Conservation (phyloP, 176 grass and related monocot genomes). For the Aegilops speltoides region DNA sequence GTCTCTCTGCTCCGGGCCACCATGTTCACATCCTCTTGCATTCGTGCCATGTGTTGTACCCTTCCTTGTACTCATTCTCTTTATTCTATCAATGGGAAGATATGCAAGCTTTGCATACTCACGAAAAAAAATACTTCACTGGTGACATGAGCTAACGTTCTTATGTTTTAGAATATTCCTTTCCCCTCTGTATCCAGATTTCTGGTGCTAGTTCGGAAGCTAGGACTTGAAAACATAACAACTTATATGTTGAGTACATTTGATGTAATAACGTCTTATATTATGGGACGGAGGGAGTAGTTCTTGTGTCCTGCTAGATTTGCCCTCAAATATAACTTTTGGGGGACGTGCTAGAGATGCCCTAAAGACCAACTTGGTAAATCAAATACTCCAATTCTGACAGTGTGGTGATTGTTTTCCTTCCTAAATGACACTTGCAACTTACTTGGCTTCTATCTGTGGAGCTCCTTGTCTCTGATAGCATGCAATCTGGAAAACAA, state of each 20-base stretch:
- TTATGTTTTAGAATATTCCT: not conserved
- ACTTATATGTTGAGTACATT: too few species aligned
- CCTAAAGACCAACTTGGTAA: not conserved
- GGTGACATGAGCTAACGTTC: constrained; percentile 23
- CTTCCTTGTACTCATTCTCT: too few species aligned
- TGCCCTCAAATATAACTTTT: too few species aligned
- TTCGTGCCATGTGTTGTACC: too few species aligned
- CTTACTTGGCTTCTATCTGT: constrained; percentile 62
- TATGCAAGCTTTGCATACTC: too few species aligned
- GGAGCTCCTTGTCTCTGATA: constrained; percentile 56
- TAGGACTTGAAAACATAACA: not conserved
- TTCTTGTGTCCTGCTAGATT: too few species aligned
- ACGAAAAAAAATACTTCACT: not conserved
- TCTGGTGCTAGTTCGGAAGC: not conserved
- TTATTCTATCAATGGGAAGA: too few species aligned
- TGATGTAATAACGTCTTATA: too few species aligned
- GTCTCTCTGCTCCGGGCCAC: too few species aligned
- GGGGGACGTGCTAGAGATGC: too few species aligned
- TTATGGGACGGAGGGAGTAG: too few species aligned
- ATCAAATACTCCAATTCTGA: not conserved
- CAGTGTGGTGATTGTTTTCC: not conserved
- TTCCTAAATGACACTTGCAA: not conserved
- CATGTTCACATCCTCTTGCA: too few species aligned
- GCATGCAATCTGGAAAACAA: constrained; percentile 50
- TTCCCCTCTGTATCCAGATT: not conserved